Evolutionary conservation across 2,329 filamentous ascomycete genomes (phyloP), one percentile per base, ranked within the genome.

Genomic region (Aspergillus novoparasiticus): DNA sequence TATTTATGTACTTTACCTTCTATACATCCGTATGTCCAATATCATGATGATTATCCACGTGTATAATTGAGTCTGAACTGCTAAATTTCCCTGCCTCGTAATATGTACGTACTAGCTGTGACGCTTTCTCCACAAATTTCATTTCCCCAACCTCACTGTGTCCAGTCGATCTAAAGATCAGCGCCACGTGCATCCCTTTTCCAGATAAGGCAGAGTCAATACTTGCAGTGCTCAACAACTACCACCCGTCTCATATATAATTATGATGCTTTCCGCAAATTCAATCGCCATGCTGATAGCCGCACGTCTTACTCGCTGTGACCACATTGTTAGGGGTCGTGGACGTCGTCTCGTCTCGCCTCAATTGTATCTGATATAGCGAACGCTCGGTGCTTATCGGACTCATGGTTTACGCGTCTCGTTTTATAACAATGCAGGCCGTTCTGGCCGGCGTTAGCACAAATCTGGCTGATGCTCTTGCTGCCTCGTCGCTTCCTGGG

Each of bases 401-500:
- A 14, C n/a, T 39, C 14, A 55, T 55, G 51, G n/a, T 39, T 55
- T 26, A 30, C 34, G 16, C 32, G 32, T 55, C 43, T 23, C 51
- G n/a, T 12, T n/a, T 45, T 4, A 41, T 60, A 32, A 63, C 58
- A 36, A 48, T 66, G 30, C 65, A 65, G 34, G 55, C 61, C 14
- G 8, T 67, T 12, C 46, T 73, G 21, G 43, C 59, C 16, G 59
- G 60, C 11, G 11, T 65, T 23, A 28, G 41, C n/a, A 41, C 61
- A 16, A 21, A 63, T 14, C 36, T 60, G 8, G 64, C 55, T 21
- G 39, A 60, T 1, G 56, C 45, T 12, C 19, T 50, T 19, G 54
- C 62, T 8, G 57, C 64, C 21, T 60, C 63, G 16, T 65, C 65
- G 11, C 62, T 74, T 3, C 71, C 72, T 6, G 72, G 72, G 10